These are phyloP conservation scores for Pythium rishiriense DNA, from an alignment of 352 stramenopile genomes.

Conservation along the genomic window DNA sequence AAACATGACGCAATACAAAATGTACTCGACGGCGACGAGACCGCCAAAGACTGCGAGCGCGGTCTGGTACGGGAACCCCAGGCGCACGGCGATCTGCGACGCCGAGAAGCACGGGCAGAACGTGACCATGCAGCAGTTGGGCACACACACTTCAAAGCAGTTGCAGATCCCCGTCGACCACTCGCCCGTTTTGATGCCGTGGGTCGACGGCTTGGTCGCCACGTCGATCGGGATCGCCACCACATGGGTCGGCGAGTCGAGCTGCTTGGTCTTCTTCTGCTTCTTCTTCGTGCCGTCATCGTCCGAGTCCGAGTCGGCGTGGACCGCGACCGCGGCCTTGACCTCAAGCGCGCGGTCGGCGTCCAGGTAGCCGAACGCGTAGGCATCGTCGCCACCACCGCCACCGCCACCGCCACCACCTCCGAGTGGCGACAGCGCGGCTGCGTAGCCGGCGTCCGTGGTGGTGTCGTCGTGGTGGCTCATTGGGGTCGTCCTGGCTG, in stretches of 20 bases:
- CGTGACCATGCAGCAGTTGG: conserved; percentile 32
- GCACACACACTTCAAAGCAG: conserved; percentile 25
- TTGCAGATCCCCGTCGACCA: conserved; percentile 25
- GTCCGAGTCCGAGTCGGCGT: background rate
- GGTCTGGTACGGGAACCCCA: conserved; percentile 20
- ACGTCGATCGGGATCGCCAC: background rate
- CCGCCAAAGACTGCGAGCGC: conserved; percentile 4
- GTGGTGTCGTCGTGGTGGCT: background rate
- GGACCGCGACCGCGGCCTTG: background rate
- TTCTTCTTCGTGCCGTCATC: background rate
- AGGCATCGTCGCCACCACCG: background rate
- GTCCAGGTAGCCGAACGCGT: background rate
- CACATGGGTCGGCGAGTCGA: background rate
- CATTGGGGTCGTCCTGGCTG: background rate
- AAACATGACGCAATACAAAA: background rate
- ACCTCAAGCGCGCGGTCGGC: background rate
- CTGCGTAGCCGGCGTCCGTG: background rate
- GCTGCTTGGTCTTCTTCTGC: background rate
- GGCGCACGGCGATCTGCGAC: conserved; percentile 22
- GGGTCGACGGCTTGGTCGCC: background rate
- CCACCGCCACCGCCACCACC: background rate
- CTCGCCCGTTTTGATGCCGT: conserved; percentile 4
- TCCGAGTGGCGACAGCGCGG: background rate
- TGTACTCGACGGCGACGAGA: conserved; percentile 5
- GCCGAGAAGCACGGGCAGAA: conserved; percentile 31